Conservation (phyloP, 192 early-diverging fungal genomes). For the Rhizoclosmatium globosum region DNA sequence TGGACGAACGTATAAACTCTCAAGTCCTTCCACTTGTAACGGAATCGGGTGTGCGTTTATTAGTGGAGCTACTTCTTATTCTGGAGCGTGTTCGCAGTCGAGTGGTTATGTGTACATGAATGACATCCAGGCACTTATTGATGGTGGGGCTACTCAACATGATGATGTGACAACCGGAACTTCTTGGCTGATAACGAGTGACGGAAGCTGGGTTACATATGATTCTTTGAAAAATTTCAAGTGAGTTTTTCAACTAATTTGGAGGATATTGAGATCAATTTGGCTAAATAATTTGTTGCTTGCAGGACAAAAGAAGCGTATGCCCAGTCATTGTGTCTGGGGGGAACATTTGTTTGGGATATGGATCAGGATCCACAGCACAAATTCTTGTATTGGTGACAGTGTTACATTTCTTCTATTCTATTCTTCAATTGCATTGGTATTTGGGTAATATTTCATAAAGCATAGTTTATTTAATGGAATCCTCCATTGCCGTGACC, state of each 20-base stretch:
- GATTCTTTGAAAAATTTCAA: conserved; percentile 2
- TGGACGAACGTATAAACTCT: conserved; percentile 7
- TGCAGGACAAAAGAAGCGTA: conserved; percentile 6
- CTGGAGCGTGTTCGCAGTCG: background rate
- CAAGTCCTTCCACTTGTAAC: conserved; percentile 1
- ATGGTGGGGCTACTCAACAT: background rate
- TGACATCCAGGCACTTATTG: background rate
- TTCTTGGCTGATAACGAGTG: conserved; percentile 7
- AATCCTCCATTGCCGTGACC: background rate
- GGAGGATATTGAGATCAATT: background rate
- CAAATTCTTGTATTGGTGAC: background rate
- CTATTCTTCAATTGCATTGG: background rate
- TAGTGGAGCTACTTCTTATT: background rate
- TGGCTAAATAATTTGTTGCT: background rate
- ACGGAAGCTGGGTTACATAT: conserved; percentile 5
- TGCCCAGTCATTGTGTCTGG: conserved; percentile 14
- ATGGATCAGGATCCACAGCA: conserved; percentile 18
- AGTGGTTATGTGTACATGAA: conserved; percentile 13
- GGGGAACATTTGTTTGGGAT: conserved; percentile 22
- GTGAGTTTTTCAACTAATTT: background rate
- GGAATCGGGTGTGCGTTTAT: conserved; percentile 13
- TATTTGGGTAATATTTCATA: background rate
- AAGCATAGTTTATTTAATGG: conserved; percentile 1
- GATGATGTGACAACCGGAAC: conserved; percentile 1
- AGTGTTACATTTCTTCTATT: background rate